phyloP scores from a whole-genome alignment of 768 basidiomycete species.

The Mycena maculata region DNA sequence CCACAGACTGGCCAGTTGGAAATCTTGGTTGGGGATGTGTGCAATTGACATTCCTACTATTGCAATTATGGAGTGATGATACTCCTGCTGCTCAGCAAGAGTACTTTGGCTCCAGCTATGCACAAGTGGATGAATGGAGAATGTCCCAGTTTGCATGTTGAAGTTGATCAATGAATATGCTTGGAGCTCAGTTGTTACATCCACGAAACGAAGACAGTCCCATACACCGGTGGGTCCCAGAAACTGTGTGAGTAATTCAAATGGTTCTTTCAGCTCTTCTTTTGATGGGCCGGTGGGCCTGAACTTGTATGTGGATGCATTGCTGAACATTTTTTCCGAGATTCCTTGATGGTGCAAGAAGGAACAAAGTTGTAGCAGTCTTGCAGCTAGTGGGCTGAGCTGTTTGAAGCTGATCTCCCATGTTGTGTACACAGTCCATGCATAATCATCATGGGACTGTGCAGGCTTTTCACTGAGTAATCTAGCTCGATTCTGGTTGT shows the following conservation, averaged over 20 bases:
- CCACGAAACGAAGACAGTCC: not conserved
- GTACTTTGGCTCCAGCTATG: not conserved
- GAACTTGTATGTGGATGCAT: not conserved
- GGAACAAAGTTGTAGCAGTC: not conserved
- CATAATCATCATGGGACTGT: too few relatives aligned
- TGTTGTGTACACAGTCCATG: too few relatives aligned
- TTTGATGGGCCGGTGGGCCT: not conserved
- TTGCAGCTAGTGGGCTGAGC: not conserved
- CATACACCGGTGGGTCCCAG: not conserved
- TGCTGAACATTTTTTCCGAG: not conserved
- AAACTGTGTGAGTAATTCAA: not conserved
- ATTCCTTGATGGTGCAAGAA: not conserved
- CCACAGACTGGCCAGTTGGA: not conserved
- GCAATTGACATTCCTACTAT: conserved; percentile 1
- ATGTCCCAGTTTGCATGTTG: not conserved
- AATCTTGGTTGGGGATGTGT: not conserved
- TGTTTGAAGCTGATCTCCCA: not conserved
- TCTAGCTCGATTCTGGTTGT: too few relatives aligned
- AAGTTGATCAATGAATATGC: conserved; percentile 1
- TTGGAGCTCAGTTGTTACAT: not conserved
- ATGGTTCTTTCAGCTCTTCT: not conserved
- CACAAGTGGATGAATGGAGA: conserved; percentile 3
- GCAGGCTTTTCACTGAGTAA: too few relatives aligned
- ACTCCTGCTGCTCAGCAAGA: not conserved
- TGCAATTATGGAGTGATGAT: not conserved